Evolutionary conservation across 345 rosid species (phyloP), one percentile per base, ranked within the genome.

Genomic region (Erodium maritimum): DNA sequence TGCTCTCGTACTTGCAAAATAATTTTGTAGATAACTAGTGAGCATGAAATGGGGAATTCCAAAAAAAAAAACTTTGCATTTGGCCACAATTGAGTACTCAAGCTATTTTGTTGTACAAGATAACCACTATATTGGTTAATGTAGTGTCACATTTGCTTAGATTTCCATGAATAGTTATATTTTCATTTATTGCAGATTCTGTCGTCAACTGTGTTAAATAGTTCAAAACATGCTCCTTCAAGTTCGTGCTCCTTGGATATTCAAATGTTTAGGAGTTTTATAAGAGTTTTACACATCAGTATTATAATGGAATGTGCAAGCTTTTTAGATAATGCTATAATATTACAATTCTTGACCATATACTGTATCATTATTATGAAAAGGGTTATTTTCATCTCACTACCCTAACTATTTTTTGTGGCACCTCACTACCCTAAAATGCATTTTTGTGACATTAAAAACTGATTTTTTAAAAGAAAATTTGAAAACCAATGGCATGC

Each of bases 1-100:
- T 50, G 33, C 53, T 56, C 6, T 53, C 65, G 63, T 29, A 29
- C 37, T 29, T 29, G 37, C 37, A 42, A 42, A 12, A 10, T 42
- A 42, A 16, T 42, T 42, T 14, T 16, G 2, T 42, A 14, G 48
- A 42, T 42, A 42, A 42, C 3, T 2, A 3, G 14, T 14, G 11
- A 29, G 48, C 14, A 42, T 12, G 14, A 42, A 42, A 42, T 42
- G 8, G 8, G 17, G 48, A 7, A 12, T 42, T 14, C 14, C 48
- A 42, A 12, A 7, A 42, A 7, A 42, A 7, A 42, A 29, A n/a
- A 29, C 8, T 29, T 10, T 42, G 48, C 48, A 42, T 42, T 10
- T 42, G 48, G 14, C 48, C 17, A 42, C 12, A 10, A 42, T 14
- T 7, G 48, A 14, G 48, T 42, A 42, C 48, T 16, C 48, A 42